phyloP scores from a whole-genome alignment of 2,329 filamentous ascomycete genomes.

The Aspergillus japonicus region DNA sequence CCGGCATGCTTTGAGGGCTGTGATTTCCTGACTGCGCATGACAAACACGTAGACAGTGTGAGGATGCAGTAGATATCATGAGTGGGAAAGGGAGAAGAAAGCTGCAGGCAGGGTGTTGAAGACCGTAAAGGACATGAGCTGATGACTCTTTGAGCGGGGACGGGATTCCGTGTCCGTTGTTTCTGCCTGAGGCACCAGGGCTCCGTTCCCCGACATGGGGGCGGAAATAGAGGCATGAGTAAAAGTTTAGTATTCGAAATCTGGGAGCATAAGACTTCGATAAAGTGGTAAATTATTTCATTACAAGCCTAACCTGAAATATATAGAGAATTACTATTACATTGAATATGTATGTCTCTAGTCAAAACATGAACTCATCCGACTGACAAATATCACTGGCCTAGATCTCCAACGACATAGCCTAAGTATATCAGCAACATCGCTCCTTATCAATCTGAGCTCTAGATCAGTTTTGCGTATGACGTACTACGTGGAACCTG shows the following conservation, averaged over 20 bases:
- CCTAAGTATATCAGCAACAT: neutral
- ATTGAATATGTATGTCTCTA: too few species aligned
- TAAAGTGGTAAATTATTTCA: too few species aligned
- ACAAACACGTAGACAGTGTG: neutral
- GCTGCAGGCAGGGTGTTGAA: neutral
- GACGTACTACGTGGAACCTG: too few species aligned
- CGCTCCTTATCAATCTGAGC: neutral
- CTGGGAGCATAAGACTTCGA: too few species aligned
- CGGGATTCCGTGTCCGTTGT: slow-evolving; percentile 3
- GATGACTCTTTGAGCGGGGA: neutral
- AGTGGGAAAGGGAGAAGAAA: neutral
- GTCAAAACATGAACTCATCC: too few species aligned
- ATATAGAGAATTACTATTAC: too few species aligned
- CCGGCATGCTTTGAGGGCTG: neutral
- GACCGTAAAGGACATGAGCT: neutral
- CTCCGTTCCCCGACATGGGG: neutral
- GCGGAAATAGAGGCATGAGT: neutral
- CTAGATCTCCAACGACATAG: too few species aligned
- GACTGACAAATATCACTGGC: too few species aligned
- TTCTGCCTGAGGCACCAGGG: neutral
- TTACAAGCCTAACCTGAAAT: too few species aligned
- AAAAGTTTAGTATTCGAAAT: too few species aligned
- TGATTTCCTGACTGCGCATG: neutral
- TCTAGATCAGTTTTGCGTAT: too few species aligned
- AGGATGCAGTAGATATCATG: neutral